Evolutionary conservation across 2,329 filamentous ascomycete species (phyloP).

Genomic region (Alternaria arborescens): DNA sequence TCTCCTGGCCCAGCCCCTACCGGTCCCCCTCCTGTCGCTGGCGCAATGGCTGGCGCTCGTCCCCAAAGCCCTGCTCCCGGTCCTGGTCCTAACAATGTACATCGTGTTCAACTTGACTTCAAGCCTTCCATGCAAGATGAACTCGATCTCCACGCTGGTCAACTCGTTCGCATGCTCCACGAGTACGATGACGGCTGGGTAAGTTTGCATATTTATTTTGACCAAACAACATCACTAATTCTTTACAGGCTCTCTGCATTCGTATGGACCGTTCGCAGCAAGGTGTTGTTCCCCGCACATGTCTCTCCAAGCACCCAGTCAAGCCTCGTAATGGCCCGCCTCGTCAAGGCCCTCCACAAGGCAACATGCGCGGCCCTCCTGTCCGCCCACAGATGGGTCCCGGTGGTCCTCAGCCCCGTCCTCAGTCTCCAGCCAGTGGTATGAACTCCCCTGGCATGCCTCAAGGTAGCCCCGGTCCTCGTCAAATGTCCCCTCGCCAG

Average conservation of each 20-base stretch:
- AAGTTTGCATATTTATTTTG: conserved; percentile 54
- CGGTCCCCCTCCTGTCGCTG: conserved; percentile 56
- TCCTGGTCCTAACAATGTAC: conserved; percentile 68
- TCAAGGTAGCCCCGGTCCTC: conserved; percentile 47
- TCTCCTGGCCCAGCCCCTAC: conserved; percentile 57
- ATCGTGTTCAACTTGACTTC: conserved; percentile 95
- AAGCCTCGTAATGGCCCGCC: conserved; percentile 71
- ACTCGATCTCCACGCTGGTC: conserved; percentile 79
- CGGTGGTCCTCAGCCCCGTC: conserved; percentile 44
- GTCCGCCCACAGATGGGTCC: conserved; percentile 44
- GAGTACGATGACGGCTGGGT: conserved; percentile 99
- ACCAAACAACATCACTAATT: conserved; percentile 14
- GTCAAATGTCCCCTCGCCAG: conserved; percentile 34
- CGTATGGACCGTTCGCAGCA: conserved; percentile 89
- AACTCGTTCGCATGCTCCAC: conserved; percentile 87
- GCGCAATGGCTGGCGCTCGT: conserved; percentile 68
- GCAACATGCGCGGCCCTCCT: conserved; percentile 42
- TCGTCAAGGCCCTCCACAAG: conserved; percentile 61
- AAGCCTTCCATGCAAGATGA: conserved; percentile 93
- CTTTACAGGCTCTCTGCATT: conserved; percentile 80
- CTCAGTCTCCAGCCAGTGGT: conserved; percentile 57
- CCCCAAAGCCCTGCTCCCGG: conserved; percentile 63
- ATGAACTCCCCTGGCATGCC: conserved; percentile 59
- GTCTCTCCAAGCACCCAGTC: conserved; percentile 88
- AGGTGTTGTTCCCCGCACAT: conserved; percentile 92